Evolutionary conservation across 179 eudicot species (phyloP).

Genomic region (Pouteria campechiana): DNA sequence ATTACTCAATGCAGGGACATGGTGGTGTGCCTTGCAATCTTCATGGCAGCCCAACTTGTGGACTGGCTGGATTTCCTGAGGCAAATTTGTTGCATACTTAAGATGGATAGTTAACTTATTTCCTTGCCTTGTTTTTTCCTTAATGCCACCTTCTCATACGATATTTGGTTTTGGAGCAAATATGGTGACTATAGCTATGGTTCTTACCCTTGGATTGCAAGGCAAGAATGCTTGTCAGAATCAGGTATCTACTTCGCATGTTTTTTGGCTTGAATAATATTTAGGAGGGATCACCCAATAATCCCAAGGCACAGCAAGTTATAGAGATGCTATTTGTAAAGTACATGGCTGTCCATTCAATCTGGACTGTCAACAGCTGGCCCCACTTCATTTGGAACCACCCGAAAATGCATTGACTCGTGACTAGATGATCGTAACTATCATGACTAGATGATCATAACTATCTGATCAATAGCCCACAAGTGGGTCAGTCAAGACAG

Average conservation of each 20-base stretch:
- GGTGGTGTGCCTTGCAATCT: neutral
- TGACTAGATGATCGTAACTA: too few species aligned
- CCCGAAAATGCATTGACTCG: too few species aligned
- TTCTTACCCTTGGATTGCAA: conserved; percentile 23
- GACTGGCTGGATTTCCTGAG: neutral
- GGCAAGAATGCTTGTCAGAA: conserved; percentile 12
- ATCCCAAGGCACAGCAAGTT: neutral
- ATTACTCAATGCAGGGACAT: too few species aligned
- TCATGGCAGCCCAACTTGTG: too few species aligned
- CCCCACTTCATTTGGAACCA: too few species aligned
- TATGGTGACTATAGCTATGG: conserved; percentile 27
- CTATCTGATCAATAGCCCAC: too few species aligned
- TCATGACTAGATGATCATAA: too few species aligned
- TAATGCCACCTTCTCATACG: conserved; percentile 29
- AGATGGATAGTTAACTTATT: neutral
- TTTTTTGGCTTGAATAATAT: neutral
- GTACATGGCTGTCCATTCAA: neutral
- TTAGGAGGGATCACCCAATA: neutral
- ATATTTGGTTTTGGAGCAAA: conserved; percentile 55
- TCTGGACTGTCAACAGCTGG: too few species aligned
- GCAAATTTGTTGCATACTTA: neutral
- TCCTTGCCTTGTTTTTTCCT: conserved; percentile 7
- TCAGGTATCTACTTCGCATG: neutral
- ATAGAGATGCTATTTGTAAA: neutral
- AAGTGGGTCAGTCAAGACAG: too few species aligned